Evolutionary conservation across 352 stramenopile genomes (phyloP), one percentile per base, ranked within the genome.

Genomic region (Globisporangium iwayamae): DNA sequence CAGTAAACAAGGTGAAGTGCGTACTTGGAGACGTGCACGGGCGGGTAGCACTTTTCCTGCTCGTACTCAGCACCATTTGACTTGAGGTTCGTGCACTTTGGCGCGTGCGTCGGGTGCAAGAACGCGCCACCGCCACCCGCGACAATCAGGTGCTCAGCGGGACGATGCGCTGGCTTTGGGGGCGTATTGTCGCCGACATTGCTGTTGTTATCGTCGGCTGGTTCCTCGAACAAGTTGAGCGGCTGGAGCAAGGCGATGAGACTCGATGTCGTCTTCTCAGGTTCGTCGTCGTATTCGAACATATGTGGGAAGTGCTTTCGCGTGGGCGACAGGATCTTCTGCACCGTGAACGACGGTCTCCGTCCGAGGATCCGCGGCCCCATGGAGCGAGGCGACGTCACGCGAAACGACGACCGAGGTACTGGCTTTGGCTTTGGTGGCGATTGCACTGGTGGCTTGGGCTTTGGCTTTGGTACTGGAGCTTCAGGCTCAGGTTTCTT

Each of bases 111-210:
- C 13, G 90, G 90, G 65, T 98, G 91, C 50, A 97, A 69, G 47
- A 94, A 94, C 16, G 87, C 91, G 38, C 93, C 93, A 8, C 93
- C 93, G 56, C 91, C 92, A 8, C 93, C 92, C 38, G 89, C 91
- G 30, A 98, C 88, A 50, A 98, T 90, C 61, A 93, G 68, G 59
- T 95, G 87, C 20, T 88, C 72, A 1, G 83, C 72, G 9, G 64
- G 62, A 36, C 68, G 66, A 51, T 61, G 32, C 8, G 51, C 43
- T 22, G 43, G 43, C 43, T 20, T 43, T 43, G 30, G 28, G 30
- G 30, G 34, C n/a, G 30, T 18, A 25, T 14, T n/a, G 43, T 48
- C 3, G 20, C 25, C 1, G 20, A 4, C 1, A 28, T 43, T 66
- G 16, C 52, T 57, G 5, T 64, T 55, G n/a, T 56, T 70, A 4